Evolutionary conservation across 371 early-diverging fungal species (phyloP).

Genomic region (Mortierella sp.): DNA sequence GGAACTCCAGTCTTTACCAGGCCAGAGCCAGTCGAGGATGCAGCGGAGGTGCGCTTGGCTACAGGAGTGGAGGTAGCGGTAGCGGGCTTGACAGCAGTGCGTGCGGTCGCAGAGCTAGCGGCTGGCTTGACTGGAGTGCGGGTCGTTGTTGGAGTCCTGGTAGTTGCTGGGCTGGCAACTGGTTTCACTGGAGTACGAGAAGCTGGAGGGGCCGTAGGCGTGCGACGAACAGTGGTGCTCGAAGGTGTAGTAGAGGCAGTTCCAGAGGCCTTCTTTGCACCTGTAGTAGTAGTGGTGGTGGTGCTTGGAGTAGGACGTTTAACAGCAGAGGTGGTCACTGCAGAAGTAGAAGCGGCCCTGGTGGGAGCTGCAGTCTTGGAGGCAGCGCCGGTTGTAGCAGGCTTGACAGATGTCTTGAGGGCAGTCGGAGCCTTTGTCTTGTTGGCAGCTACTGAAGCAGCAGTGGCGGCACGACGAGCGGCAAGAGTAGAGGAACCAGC

Average conservation of each 20-base stretch:
- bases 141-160: constrained; percentile 14
- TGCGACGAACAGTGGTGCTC: constrained; percentile 7
- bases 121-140: constrained; percentile 9
- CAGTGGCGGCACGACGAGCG: constrained; percentile 42
- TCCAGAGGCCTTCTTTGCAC: constrained; percentile 11
- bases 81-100: constrained; percentile 17
- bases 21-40: neutral
- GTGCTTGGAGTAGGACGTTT: constrained; percentile 16
- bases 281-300: constrained; percentile 8
- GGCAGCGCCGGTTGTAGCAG: constrained; percentile 1
- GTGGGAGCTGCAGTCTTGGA: constrained; percentile 9
- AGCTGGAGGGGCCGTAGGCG: neutral
- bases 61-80: constrained; percentile 7
- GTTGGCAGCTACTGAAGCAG: constrained; percentile 18
- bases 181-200: constrained; percentile 5
- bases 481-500: constrained; percentile 22
- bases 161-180: neutral
- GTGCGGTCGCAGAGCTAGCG: constrained; percentile 4
- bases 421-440: constrained; percentile 26
- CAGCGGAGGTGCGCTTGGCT: constrained; percentile 19
- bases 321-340: constrained; percentile 10
- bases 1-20: constrained; percentile 14
- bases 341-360: constrained; percentile 8
- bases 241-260: neutral
- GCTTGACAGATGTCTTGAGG: constrained; percentile 4